phyloP scores from a whole-genome alignment of 2,329 filamentous ascomycete species.

The Pyricularia pennisetigena region DNA sequence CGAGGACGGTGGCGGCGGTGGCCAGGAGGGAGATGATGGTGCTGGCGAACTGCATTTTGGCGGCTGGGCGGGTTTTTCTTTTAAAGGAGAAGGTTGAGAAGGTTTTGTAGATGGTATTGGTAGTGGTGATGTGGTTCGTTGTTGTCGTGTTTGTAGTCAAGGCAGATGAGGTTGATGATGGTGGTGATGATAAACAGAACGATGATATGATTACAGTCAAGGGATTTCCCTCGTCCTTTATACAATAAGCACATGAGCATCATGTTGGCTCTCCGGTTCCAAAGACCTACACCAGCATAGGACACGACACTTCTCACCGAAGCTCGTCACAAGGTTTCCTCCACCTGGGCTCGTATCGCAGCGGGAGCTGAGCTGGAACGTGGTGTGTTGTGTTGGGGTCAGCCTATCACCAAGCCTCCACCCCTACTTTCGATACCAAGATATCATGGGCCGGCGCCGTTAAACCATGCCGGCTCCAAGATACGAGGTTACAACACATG shows the following conservation, averaged over 20 bases:
- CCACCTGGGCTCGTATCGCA: background rate
- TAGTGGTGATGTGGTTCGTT: background rate
- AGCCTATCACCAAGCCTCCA: background rate
- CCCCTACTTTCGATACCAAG: background rate
- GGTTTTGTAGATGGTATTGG: background rate
- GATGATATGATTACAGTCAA: background rate
- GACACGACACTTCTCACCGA: background rate
- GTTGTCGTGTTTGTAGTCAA: conserved; percentile 3
- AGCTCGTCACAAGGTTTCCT: background rate
- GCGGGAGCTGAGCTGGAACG: background rate
- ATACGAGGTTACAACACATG: background rate
- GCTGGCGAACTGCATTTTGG: conserved; percentile 17
- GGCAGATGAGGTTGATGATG: conserved; percentile 1
- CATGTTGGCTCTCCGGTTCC: background rate
- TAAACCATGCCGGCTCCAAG: background rate
- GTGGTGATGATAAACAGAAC: background rate
- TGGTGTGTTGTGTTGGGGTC: background rate
- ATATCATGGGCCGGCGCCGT: background rate
- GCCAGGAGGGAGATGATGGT: conserved; percentile 9
- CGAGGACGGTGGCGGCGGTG: conserved; percentile 8
- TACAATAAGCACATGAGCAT: background rate
- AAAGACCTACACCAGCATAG: background rate
- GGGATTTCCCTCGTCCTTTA: background rate
- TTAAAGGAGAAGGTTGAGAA: background rate
- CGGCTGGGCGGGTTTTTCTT: background rate